These are phyloP conservation scores for Purpureocillium lavendulum DNA, from an alignment of 2,329 filamentous ascomycete genomes.

Conservation along the genomic window DNA sequence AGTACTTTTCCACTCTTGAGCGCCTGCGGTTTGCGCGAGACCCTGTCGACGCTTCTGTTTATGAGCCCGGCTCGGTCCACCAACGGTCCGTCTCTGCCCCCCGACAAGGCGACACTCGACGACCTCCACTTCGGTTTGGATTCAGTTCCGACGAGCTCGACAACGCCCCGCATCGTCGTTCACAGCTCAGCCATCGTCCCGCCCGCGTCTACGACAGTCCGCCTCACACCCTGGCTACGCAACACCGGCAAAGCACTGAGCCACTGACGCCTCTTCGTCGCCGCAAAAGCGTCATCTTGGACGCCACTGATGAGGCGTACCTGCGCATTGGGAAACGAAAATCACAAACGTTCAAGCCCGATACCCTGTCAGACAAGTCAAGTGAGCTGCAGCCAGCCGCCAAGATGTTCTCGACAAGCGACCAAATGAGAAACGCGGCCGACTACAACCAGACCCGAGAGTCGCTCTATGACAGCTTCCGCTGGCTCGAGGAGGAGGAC, in stretches of 20 bases:
- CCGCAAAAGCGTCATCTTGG: conserved; percentile 27
- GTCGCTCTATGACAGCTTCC: conserved; percentile 58
- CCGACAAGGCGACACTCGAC: conserved; percentile 3
- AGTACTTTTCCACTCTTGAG: conserved; percentile 70
- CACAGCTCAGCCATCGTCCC: not conserved
- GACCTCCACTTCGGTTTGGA: conserved; percentile 3
- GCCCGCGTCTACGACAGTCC: conserved; percentile 1
- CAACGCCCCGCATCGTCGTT: conserved; percentile 6
- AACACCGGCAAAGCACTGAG: conserved; percentile 30
- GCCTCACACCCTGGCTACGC: not conserved
- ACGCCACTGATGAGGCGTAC: conserved; percentile 17
- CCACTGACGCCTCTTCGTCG: conserved; percentile 45
- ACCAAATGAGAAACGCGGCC: conserved; percentile 4
- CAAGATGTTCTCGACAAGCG: conserved; percentile 17
- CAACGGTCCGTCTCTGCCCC: conserved; percentile 12
- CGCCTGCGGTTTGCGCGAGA: conserved; percentile 55
- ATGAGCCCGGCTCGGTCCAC: conserved; percentile 14
- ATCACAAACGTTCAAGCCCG: conserved; percentile 6
- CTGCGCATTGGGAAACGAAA: conserved; percentile 17
- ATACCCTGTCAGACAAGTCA: not conserved
- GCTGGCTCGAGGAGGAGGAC: conserved; percentile 67
- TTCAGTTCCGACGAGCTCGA: conserved; percentile 10
- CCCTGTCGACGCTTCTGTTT: conserved; percentile 16
- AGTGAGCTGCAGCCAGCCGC: not conserved
- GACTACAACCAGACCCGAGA: conserved; percentile 29